Conservation (phyloP, 2,329 filamentous ascomycete genomes). For the Paraconiothyrium sp. region DNA sequence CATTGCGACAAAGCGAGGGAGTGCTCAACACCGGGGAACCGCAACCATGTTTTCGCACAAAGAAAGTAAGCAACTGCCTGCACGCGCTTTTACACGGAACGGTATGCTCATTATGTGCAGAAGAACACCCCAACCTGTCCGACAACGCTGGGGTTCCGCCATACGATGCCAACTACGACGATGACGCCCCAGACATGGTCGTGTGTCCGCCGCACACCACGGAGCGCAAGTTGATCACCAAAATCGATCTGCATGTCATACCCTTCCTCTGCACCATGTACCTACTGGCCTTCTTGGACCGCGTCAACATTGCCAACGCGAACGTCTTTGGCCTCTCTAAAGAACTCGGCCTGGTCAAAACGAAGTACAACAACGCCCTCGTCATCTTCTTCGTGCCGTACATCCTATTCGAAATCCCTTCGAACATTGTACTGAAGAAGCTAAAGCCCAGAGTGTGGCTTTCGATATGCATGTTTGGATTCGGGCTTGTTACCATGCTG, state of each 20-base stretch:
- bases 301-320: constrained; percentile 64
- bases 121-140: constrained; percentile 20
- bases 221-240: constrained; percentile 55
- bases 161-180: constrained; percentile 45
- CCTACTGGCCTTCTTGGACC: constrained; percentile 59
- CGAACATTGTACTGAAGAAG: constrained; percentile 62
- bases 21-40: constrained; percentile 16
- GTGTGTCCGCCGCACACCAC: constrained; percentile 60
- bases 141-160: constrained; percentile 27
- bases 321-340: constrained; percentile 60
- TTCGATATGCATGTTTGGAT: constrained; percentile 83
- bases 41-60: constrained; percentile 43
- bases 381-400: constrained; percentile 66
- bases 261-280: constrained; percentile 62
- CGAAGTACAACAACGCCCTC: constrained; percentile 61
- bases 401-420: constrained; percentile 63
- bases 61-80: constrained; percentile 38
- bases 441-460: constrained; percentile 66
- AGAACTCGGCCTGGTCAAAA: constrained; percentile 55
- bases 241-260: constrained; percentile 60
- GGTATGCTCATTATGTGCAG: not conserved
- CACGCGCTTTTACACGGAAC: not conserved
- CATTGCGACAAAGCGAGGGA: not conserved
- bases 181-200: constrained; percentile 50
- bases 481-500: constrained; percentile 76